Evolutionary conservation across 257 asterid genomes (phyloP), one percentile per base, ranked within the genome.

Genomic region (Solanum medicagineum): DNA sequence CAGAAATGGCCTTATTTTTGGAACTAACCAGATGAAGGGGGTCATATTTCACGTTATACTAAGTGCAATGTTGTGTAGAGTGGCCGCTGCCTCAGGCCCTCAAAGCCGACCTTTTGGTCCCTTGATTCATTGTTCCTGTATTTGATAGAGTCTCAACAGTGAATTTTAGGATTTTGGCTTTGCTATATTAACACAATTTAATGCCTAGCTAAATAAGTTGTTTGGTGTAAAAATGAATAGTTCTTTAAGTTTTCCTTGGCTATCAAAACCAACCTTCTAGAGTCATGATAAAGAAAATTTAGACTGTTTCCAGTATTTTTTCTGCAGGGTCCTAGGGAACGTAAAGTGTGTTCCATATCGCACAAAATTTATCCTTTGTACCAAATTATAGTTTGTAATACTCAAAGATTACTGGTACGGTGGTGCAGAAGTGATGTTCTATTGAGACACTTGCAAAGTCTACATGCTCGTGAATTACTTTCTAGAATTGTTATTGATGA

Each of bases 401-500:
- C 47, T 77, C 82, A 80, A 81, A 81, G 60, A 53, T 74, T 40
- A 84, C 40, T 56, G 45, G 32, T 86, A 22, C 54, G 53, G 60
- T 68, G 80, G 80, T 91, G 93, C 93, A 96, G 99, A 89, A 96
- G 99, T 88, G 99, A 96, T 88, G 92, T 86, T 89, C 91, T 96
- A 87, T 88, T 97, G 90, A 94, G 97, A 65, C 97, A 94, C 80
- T 90, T 97, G 93, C 97, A 95, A 91, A 92, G 89, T 65, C 89
- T 97, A 68, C 93, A 97, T 91, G 84, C 93, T 86, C 98, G 97
- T 84, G 92, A 91, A 59, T 90, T 84, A 87, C 95, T 97, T 87
- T 90, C 98, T 86, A 94, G 99, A 87, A 91, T 97, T 81, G 99
- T 97, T 86, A 95, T 97, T 86, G 99, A 97, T 91, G 99, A 97